A percentile compares a stretch with the other conserved stretches of the same genome.
phyloP scores from a whole-genome alignment of 257 asterid species.

The Perilla frutescens region DNA sequence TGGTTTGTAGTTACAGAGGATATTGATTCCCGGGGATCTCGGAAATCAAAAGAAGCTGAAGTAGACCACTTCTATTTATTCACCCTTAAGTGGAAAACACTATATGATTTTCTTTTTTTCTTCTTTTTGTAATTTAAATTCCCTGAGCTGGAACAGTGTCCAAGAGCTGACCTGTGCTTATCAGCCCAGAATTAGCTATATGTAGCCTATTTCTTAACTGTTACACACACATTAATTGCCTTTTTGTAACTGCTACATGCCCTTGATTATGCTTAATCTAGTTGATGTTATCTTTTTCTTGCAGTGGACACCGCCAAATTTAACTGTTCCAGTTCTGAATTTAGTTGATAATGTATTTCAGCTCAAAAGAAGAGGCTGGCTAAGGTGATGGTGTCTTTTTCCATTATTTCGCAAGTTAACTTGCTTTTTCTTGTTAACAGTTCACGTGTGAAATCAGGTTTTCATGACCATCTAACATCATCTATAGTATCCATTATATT shows the following conservation, averaged over 20 bases:
- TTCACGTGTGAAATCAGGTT: constrained; percentile 24
- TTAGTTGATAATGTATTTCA: constrained; percentile 92
- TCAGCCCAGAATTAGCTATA: constrained; percentile 2
- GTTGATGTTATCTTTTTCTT: constrained; percentile 34
- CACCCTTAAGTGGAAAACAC: no score
- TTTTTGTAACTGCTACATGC: constrained; percentile 6
- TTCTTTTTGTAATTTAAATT: no score
- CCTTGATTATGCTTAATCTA: constrained; percentile 33
- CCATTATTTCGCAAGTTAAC: constrained; percentile 33
- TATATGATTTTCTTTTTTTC: no score
- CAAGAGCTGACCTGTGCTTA: no score
- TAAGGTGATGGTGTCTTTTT: constrained; percentile 61
- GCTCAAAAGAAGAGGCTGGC: constrained; percentile 98
- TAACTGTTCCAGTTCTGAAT: constrained; percentile 83
- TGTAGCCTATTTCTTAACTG: constrained; percentile 16
- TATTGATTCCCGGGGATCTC: no score
- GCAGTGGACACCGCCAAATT: constrained; percentile 97
- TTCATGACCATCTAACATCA: constrained; percentile 1
- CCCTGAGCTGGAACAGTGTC: no score
- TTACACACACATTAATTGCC: constrained; percentile 12
- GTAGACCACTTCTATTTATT: no score
- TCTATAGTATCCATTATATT: background rate
- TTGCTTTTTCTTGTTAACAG: constrained; percentile 30
- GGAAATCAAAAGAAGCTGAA: no score
- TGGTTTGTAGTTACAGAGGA: no score